Evolutionary conservation across 2,329 filamentous ascomycete genomes (phyloP).

Genomic region (Capronia coronata): DNA sequence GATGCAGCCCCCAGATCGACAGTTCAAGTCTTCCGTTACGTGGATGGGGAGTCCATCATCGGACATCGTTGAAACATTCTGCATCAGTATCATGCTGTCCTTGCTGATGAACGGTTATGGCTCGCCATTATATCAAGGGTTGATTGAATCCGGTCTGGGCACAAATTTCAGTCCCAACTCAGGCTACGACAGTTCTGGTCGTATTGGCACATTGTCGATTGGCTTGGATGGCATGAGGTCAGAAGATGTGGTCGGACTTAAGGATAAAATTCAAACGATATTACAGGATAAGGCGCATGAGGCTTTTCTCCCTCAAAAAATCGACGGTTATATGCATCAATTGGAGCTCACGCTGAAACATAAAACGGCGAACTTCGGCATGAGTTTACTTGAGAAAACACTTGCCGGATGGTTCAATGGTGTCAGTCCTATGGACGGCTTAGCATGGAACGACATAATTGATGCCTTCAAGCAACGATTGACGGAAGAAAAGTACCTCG

Average conservation of each 20-base stretch:
- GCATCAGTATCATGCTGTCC: constrained; percentile 71
- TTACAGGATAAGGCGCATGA: constrained; percentile 62
- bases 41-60: constrained; percentile 83
- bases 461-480: constrained; percentile 66
- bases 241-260: constrained; percentile 69
- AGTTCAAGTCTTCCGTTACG: constrained; percentile 88
- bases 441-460: constrained; percentile 88
- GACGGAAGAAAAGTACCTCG: constrained; percentile 72
- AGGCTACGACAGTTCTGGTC: constrained; percentile 75
- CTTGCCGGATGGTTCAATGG: constrained; percentile 95
- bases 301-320: constrained; percentile 83
- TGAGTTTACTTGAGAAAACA: constrained; percentile 79
- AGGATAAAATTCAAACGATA: constrained; percentile 65
- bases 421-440: constrained; percentile 79
- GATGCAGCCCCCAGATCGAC: constrained; percentile 74
- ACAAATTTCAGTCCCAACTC: constrained; percentile 93
- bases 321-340: constrained; percentile 90
- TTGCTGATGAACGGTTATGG: constrained; percentile 91
- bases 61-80: constrained; percentile 82
- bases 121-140: constrained; percentile 79
- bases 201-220: constrained; percentile 76
- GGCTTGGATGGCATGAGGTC: constrained; percentile 85
- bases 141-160: constrained; percentile 84
- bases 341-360: constrained; percentile 89
- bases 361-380: constrained; percentile 92